A percentile compares a stretch with the other conserved stretches of the same genome.
Conservation (phyloP, 2,329 filamentous ascomycete species). For the Hypoxylon rubiginosum region DNA sequence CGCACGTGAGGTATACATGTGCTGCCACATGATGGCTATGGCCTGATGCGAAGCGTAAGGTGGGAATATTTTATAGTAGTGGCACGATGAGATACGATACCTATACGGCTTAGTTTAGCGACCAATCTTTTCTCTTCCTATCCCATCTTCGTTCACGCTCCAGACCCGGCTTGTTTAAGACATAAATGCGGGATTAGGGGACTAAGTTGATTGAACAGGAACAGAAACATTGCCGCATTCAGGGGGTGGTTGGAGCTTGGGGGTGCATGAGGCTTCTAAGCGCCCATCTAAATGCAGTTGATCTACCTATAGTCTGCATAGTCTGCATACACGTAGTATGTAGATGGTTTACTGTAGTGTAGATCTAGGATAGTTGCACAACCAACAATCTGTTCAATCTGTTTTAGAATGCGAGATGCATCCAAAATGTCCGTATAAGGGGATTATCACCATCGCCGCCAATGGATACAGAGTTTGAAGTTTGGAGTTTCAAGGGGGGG, state of each 20-base stretch:
- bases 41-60: constrained; percentile 10
- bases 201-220: background rate
- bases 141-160: constrained; percentile 7
- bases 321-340: too few relatives aligned
- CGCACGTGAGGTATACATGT: constrained; percentile 20
- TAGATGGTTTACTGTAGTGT: background rate
- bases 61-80: constrained; percentile 4
- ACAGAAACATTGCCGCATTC: background rate
- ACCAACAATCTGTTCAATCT: constrained; percentile 26
- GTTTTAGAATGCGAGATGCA: constrained; percentile 26
- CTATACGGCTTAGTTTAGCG: background rate
- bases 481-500: constrained; percentile 1
- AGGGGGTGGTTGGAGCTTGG: background rate
- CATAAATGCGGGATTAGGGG: background rate
- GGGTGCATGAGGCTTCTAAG: constrained; percentile 25
- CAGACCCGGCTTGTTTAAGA: constrained; percentile 4
- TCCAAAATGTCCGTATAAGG: constrained; percentile 20
- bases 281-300: constrained; percentile 18
- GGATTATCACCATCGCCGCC: constrained; percentile 2
- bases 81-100: constrained; percentile 11
- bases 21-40: constrained; percentile 17
- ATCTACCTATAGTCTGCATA: background rate
- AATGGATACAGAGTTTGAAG: background rate
- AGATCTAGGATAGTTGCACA: constrained; percentile 22
- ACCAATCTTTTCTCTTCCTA: background rate